Evolutionary conservation across 331 rosid genomes (phyloP), one percentile per base, ranked within the genome.

Genomic region (Arachis monticola): DNA sequence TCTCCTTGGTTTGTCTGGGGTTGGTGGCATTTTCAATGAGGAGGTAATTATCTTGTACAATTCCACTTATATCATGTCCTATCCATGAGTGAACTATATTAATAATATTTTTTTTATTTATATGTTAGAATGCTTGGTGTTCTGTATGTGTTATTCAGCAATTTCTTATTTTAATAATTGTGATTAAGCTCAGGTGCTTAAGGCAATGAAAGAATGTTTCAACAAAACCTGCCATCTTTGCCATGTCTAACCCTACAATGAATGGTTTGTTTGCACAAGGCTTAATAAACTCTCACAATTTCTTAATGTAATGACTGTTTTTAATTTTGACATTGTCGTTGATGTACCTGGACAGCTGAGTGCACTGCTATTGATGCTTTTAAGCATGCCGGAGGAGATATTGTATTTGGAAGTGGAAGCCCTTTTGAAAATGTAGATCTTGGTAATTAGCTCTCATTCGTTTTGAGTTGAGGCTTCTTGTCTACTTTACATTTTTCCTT

Each of bases 191-290:
- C 83, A 95, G 99, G 99, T 95, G 71, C 98, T 95, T 62, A 87
- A 86, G 81, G 97, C 98, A 78, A 88, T 95, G 98, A 81, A 82
- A 84, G 96, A 90, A 77, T 72, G 96, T 87, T 83, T 95, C 99
- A 66, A 65, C 83, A 77, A 95, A 87, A 89, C 99, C 99, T 70
- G 93, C 98, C 60, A 92, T 95, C 83, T 95, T 95, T 74, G 97
- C 99, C 59, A 95, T 95, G 99, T 95, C 99, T 74, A 95, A 95
- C 88, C 99, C 99, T 74, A 95, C 99, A 66, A 83, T 76, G 88
- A 95, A 95, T 75, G 99, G 99, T 95, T 87, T 86, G 93, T 84
- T 84, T 83, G 77, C 60, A 73, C 67, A 59, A 68, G 79, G 74
- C 80, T 82, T 62, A 67, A 72, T 72, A 70, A 68, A 73, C 79